Percentiles rank a stretch among this genome's conserved stretches.
Conservation (phyloP, 805 yeast species). For the Clavispora asparagi region DNA sequence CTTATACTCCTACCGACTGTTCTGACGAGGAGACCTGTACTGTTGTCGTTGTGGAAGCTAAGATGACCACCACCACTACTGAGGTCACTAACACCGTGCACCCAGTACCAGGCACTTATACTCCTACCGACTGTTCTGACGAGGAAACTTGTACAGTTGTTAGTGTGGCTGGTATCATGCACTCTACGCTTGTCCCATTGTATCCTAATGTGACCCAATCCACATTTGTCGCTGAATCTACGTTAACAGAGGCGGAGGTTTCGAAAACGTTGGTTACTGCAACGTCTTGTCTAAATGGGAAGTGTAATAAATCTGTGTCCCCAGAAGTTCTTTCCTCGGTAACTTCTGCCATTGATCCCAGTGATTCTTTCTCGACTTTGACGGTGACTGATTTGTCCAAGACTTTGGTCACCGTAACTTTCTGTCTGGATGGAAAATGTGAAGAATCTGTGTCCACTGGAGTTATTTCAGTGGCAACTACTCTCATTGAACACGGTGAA, state of each 20-base stretch:
- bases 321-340: not conserved
- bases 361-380: not conserved
- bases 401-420: not conserved
- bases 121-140: not conserved
- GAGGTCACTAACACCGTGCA: not conserved
- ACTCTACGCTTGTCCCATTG: not conserved
- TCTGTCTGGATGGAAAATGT: not conserved
- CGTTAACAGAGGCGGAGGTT: not conserved
- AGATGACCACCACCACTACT: not conserved
- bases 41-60: not conserved
- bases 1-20: not conserved
- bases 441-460: not conserved
- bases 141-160: not conserved
- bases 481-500: not conserved
- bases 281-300: not conserved
- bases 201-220: not conserved
- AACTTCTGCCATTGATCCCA: not conserved
- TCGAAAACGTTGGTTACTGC: not conserved
- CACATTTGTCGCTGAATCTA: not conserved
- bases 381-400: not conserved
- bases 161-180: not conserved
- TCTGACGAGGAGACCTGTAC: not conserved
- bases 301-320: not conserved
- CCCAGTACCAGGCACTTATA: not conserved
- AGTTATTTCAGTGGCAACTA: not conserved